Base-by-base conservation (phyloP, 2,329 filamentous ascomycete species). In the Fusarium nygamai region DNA sequence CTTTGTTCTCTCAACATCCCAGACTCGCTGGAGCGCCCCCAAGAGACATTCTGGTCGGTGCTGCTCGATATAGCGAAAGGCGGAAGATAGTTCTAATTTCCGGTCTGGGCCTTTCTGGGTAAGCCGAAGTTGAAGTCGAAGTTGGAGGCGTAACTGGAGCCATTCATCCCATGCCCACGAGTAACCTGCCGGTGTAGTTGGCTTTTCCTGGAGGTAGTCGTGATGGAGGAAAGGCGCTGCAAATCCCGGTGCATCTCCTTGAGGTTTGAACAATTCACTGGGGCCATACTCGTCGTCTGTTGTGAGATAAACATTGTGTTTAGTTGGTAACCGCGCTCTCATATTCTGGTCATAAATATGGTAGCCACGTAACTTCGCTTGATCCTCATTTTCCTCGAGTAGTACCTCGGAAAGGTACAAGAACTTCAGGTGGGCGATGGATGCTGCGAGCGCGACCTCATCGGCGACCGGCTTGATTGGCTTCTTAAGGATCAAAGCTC, bases 401-500 rank as follows among this genome's bases (percentile, higher is more conserved):
- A 72, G 39, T 3, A 41, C 46, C 9, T 77, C 72, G 1, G 75
- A 74, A 3, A 69, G 58, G 27, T 78, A 78, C 10, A 78, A 16
- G 9, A 77, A 78, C 14, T 64, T 65, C 3, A 77, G 43, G 7
- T 70, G 66, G 8, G 31, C 31, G 14, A 71, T 44, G 0, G 76
- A 78, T 10, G 58, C 47, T 1, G 29, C 17, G 2, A 76, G 51
- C 3, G 43, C 34, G 7, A 16, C 22, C 6, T 36, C 27, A 34
- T 68, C 29, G 0, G 50, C 44, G 8, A 47, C 16, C 16, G 34
- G 8, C 6, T 34, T 29, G 5, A 39, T 10, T 3, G 34, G 54
- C 20, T 60, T 69, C 22, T 56, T 17, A 5, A 73, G 34, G 17
- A 78, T 69, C 6, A 68, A 6, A 7, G 47, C n/a, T 2, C 75